Base-by-base conservation (phyloP, 2,329 filamentous ascomycete genomes). In the Phialocephala subalpina region DNA sequence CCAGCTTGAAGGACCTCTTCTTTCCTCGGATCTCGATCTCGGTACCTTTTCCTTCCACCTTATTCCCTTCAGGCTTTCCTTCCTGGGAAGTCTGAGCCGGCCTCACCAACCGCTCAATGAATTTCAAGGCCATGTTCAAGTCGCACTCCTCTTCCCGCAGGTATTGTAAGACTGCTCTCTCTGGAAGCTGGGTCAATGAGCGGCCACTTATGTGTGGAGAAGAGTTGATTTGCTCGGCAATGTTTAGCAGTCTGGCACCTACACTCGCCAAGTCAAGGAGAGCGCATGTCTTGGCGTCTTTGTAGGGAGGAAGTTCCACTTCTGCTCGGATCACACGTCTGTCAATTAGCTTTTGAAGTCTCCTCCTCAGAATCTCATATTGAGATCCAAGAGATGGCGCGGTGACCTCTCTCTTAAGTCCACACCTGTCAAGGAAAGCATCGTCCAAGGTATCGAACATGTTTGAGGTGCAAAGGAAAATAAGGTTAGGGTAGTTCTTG, bases 391-490 rank as follows among this genome's bases (percentile, higher is more conserved):
- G 36, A 0, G 68, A 58, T 14, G 75, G 75, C 3, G 66, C 63
- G 14, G 67, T 63, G 6, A 77, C 63, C 14, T 27, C 64, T 4
- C 73, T 56, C 20, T 71, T 69, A 1, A 73, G 60, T 0, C 70
- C 67, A 36, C 73, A 76, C 42, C 75, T 67, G 42, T 75, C 74
- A 2, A 77, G 38, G 20, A 77, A 77, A 18, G 76, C 76, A 11
- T 69, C 38, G 36, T 77, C 76, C 7, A 77, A 67, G 5, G 60
- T 69, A 5, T 70, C 67, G 9, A 63, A 9, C 65, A 77, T 71
- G 27, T 77, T 77, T 1, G 75, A 74, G 5, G 76, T 77, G 36
- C 70, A 75, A 11, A 77, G 67, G 29, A 75, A 72, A 3, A 76
- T 56, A 6, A 76, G 40, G 58, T 76, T 77, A 12, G 71, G 58